These are phyloP conservation scores for Dittrichia graveolens DNA, from an alignment of 129 eudicot species.

Conservation along the genomic window DNA sequence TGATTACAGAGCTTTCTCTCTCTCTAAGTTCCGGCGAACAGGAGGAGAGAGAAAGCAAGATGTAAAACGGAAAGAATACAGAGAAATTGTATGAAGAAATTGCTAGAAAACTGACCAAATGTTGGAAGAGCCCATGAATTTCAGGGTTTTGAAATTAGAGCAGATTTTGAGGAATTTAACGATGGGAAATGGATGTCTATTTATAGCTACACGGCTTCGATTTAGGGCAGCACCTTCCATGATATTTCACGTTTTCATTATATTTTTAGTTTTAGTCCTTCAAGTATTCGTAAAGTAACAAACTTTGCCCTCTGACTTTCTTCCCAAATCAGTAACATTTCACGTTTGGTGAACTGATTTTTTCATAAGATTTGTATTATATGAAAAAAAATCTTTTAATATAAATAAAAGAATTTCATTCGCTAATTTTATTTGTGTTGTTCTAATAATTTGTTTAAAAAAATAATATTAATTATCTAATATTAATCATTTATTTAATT, in stretches of 20 bases:
- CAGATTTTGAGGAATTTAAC: slow-evolving; percentile 12
- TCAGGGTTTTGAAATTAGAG: slow-evolving; percentile 17
- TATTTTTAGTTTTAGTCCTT: background rate
- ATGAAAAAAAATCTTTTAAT: too few relatives aligned
- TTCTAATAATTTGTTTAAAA: too few relatives aligned
- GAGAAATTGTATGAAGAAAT: slow-evolving; percentile 18
- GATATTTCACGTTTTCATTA: slow-evolving; percentile 22
- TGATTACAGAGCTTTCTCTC: slow-evolving; percentile 38
- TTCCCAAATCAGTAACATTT: too few relatives aligned
- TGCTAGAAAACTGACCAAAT: slow-evolving; percentile 51
- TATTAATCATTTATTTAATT: too few relatives aligned
- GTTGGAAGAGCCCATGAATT: slow-evolving; percentile 53
- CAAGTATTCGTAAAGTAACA: background rate
- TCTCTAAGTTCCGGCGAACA: slow-evolving; percentile 19
- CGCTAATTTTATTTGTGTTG: background rate
- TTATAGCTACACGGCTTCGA: slow-evolving; percentile 21
- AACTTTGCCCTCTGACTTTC: slow-evolving; percentile 9
- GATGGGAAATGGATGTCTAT: slow-evolving; percentile 13
- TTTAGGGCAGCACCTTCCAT: slow-evolving; percentile 29
- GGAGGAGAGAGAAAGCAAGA: slow-evolving; percentile 33
- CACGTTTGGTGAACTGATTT: too few relatives aligned
- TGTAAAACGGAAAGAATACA: slow-evolving; percentile 10
- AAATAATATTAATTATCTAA: too few relatives aligned
- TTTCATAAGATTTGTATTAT: too few relatives aligned
- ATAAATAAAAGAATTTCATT: background rate